phyloP scores from a whole-genome alignment of 1,139 yeast genomes.

The Nakaseomyces nivariensis region DNA sequence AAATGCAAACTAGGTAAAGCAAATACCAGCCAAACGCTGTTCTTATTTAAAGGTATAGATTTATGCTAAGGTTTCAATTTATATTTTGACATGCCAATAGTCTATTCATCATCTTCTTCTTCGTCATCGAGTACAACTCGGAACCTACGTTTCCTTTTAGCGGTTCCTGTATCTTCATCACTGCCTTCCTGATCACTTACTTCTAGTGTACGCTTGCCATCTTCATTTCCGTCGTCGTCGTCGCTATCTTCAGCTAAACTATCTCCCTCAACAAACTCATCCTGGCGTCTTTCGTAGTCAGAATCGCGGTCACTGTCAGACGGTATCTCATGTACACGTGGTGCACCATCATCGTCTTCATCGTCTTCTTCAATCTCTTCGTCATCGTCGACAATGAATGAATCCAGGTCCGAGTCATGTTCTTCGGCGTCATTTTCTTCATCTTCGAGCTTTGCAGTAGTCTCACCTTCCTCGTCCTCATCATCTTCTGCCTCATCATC shows the following conservation, averaged over 20 bases:
- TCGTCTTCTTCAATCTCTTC: slow-evolving; percentile 11
- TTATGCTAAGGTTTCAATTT: no score
- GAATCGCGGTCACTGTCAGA: slow-evolving; percentile 10
- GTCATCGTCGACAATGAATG: slow-evolving; percentile 19
- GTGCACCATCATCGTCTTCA: slow-evolving; percentile 5
- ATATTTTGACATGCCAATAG: no score
- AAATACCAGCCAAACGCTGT: no score
- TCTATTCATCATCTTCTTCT: slow-evolving; percentile 16
- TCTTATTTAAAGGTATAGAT: no score
- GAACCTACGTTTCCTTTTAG: slow-evolving; percentile 13
- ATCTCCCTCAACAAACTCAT: slow-evolving; percentile 24
- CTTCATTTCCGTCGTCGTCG: background rate
- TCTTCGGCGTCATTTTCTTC: slow-evolving; percentile 8
- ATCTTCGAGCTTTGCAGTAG: slow-evolving; percentile 3
- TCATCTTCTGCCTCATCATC: slow-evolving; percentile 5
- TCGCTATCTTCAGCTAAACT: slow-evolving; percentile 9
- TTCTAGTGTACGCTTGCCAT: slow-evolving; percentile 1
- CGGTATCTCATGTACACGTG: background rate
- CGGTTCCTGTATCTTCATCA: slow-evolving; percentile 4
- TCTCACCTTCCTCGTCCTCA: slow-evolving; percentile 6
- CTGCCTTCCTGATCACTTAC: background rate
- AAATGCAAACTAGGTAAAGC: no score
- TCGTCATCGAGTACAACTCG: slow-evolving; percentile 20
- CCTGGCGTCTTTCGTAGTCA: slow-evolving; percentile 18
- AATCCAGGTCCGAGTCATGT: slow-evolving; percentile 16